Evolutionary conservation across 306 rosid species (phyloP).

Genomic region (Cicer judaicum): DNA sequence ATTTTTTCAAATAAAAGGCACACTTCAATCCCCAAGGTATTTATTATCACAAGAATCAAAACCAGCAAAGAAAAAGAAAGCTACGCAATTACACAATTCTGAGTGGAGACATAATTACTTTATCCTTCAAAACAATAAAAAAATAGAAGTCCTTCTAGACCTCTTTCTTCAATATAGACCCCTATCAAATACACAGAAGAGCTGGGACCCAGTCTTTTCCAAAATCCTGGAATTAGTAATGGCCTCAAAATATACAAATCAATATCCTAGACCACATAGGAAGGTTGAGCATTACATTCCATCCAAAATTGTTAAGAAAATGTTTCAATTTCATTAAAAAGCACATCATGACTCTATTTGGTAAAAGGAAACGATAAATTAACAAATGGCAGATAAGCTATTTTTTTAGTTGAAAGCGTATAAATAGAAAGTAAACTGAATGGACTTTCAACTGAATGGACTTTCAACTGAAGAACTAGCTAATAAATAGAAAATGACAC

Average conservation of each 20-base stretch:
- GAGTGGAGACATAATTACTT: not conserved
- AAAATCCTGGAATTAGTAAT: slow-evolving; percentile 4
- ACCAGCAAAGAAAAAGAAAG: not conserved
- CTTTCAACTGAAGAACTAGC: not conserved
- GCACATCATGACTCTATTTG: not conserved
- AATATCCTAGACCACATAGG: slow-evolving; percentile 23
- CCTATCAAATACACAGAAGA: slow-evolving; percentile 16
- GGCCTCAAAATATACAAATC: not conserved
- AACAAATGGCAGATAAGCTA: not conserved
- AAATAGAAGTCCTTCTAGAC: not conserved
- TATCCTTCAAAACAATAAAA: not conserved
- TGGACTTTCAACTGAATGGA: not conserved
- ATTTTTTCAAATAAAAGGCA: not conserved
- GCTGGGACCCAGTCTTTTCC: not conserved
- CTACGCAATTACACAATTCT: slow-evolving; percentile 15
- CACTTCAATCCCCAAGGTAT: not conserved
- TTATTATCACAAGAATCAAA: slow-evolving; percentile 20
- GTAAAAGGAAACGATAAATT: not conserved
- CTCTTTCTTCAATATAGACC: not conserved
- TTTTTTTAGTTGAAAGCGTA: not conserved
- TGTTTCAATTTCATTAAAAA: not conserved
- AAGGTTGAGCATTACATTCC: slow-evolving; percentile 32
- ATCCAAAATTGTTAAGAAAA: slow-evolving; percentile 10
- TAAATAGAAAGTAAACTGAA: not conserved
- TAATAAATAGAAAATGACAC: too few species aligned